Evolutionary conservation across 768 basidiomycete species (phyloP).

Genomic region (Kwoniella dendrophila): DNA sequence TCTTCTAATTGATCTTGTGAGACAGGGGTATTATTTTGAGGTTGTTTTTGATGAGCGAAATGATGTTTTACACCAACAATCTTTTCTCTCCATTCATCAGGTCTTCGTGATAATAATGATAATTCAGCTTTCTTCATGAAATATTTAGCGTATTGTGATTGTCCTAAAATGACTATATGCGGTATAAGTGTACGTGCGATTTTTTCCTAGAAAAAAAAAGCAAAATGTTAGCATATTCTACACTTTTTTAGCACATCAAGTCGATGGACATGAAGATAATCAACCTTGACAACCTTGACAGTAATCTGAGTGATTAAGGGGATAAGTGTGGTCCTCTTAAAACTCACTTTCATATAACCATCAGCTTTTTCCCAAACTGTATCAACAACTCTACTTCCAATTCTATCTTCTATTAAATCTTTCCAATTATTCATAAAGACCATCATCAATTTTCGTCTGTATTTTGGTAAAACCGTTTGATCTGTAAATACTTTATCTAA

Average conservation of each 20-base stretch:
- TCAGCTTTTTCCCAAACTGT: slow-evolving; percentile 91
- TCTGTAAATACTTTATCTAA: slow-evolving; percentile 75
- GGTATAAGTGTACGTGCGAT: slow-evolving; percentile 78
- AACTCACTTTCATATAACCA: slow-evolving; percentile 78
- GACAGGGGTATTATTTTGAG: too few species aligned
- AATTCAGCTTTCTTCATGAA: slow-evolving; percentile 66
- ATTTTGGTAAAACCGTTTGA: slow-evolving; percentile 65
- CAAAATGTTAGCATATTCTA: not conserved
- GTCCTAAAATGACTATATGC: slow-evolving; percentile 71
- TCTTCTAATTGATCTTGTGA: too few species aligned
- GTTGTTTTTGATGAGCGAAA: slow-evolving; percentile 43
- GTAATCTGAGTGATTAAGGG: too few species aligned
- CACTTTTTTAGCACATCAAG: not conserved
- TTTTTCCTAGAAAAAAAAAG: slow-evolving; percentile 70
- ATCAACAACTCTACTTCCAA: slow-evolving; percentile 87
- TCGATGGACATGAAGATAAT: too few species aligned
- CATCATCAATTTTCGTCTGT: slow-evolving; percentile 71
- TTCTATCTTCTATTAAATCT: slow-evolving; percentile 78
- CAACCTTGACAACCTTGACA: too few species aligned
- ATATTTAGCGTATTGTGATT: slow-evolving; percentile 82
- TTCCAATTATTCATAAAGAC: slow-evolving; percentile 78
- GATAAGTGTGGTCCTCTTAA: not conserved
- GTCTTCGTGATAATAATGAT: slow-evolving; percentile 75
- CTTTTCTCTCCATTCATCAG: slow-evolving; percentile 79
- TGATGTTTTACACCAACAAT: slow-evolving; percentile 61